Conservation (phyloP, 345 rosid genomes). For the Brassica rapa region DNA sequence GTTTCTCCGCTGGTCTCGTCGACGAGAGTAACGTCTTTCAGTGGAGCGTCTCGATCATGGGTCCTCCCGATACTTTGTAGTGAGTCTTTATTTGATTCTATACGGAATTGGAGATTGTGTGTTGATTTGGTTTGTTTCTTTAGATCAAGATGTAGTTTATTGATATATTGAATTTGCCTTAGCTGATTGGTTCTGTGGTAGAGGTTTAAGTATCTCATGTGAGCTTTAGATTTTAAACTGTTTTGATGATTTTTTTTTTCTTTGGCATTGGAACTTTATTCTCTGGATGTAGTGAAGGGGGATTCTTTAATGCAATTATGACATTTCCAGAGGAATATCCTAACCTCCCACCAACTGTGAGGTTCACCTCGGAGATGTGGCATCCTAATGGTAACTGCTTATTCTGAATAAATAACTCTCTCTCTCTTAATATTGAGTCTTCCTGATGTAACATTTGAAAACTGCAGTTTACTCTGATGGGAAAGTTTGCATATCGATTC, state of each 20-base stretch:
- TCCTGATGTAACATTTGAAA: slow-evolving; percentile 5
- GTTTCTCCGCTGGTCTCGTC: slow-evolving; percentile 90
- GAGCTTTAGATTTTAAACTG: not conserved
- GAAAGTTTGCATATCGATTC: slow-evolving; percentile 83
- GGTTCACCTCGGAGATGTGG: slow-evolving; percentile 83
- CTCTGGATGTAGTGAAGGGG: slow-evolving; percentile 67
- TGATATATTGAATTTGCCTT: not conserved
- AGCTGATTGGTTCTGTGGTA: not conserved
- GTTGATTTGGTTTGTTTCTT: slow-evolving; percentile 6
- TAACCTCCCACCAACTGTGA: slow-evolving; percentile 68
- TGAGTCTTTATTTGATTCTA: slow-evolving; percentile 39
- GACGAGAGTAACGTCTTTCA: slow-evolving; percentile 73
- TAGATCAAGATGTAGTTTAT: not conserved
- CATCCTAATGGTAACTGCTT: slow-evolving; percentile 75
- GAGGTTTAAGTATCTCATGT: not conserved
- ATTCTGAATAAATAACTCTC: not conserved
- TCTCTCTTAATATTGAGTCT: not conserved
- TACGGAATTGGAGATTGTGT: not conserved
- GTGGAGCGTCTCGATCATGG: slow-evolving; percentile 86
- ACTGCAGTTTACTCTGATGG: slow-evolving; percentile 74
- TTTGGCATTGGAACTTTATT: not conserved
- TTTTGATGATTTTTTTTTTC: not conserved
- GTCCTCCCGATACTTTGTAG: slow-evolving; percentile 90
- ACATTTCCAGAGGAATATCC: slow-evolving; percentile 73
- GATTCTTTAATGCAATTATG: slow-evolving; percentile 83